phyloP scores from a whole-genome alignment of 2,329 filamentous ascomycete species.

The Fusarium fracticaudum region DNA sequence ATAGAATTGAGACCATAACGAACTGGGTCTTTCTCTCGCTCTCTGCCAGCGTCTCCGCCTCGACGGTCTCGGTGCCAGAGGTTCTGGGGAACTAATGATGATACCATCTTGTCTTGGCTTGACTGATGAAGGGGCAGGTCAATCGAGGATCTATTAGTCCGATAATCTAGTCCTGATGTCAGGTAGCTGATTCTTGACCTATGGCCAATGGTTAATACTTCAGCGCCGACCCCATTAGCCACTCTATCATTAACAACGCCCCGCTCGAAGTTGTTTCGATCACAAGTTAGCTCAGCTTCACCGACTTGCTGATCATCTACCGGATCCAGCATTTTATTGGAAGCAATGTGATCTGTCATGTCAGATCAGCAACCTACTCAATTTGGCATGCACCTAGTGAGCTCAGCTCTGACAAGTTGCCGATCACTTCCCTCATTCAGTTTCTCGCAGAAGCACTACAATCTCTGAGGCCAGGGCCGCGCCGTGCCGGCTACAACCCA shows the following conservation, averaged over 20 bases:
- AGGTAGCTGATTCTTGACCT: background rate
- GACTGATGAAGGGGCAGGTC: background rate
- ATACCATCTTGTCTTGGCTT: background rate
- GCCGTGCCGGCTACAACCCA: background rate
- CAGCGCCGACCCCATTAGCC: fast-evolving
- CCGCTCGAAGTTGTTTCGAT: background rate
- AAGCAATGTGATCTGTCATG: background rate
- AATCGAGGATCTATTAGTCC: background rate
- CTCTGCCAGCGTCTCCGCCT: background rate
- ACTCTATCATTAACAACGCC: background rate
- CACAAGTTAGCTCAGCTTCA: background rate
- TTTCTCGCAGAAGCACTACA: too few relatives aligned
- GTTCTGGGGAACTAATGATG: background rate
- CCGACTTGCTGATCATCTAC: background rate
- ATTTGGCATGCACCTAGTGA: background rate
- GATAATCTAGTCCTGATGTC: fast-evolving
- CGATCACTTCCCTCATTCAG: background rate
- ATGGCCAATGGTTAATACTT: background rate
- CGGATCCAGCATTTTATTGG: background rate
- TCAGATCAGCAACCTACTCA: background rate
- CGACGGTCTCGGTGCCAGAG: background rate
- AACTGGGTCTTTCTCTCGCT: background rate
- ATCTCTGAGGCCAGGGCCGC: background rate
- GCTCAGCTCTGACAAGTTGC: background rate
- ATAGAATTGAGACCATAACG: background rate